Base-by-base conservation (phyloP, 768 basidiomycete genomes). In the Rhodocollybia butyracea region DNA sequence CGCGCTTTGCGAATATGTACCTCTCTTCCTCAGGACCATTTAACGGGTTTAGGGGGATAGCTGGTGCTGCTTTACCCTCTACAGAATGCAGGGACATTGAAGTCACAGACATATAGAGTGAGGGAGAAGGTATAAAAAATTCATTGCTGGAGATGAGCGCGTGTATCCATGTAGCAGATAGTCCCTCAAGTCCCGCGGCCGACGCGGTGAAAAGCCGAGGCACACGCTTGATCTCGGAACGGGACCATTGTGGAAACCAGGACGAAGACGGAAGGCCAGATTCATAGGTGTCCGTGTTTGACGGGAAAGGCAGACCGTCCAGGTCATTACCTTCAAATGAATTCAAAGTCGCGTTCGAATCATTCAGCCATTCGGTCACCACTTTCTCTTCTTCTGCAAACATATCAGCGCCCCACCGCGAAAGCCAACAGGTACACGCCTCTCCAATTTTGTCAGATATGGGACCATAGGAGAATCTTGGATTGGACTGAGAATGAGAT, bases 361-460 rank as follows among this genome's bases (percentile, higher is more conserved):
- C 58, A 21, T 40, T 29, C 38, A 46, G 34, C 38, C 26, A 22
- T 13, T 46, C 59, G 15, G 57, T 60, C 8, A 63, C 64, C 50
- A 65, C 55, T 39, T 68, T 70, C 60, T 84, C 79, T 63, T 92
- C 90, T 30, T 80, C 76, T 8, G 64, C 63, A n/a, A 96, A 76
- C 59, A 96, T 77, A 64, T 97, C 94, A 12, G 71, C 66, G 0
- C 86, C 91, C 94, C 94, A 98, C 41, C 91, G 77, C 1, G 86
- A 79, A 17, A 97, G 75, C 93, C 94, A 98, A 67, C 89, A 91
- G 2, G 82, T 81, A 61, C 88, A 87, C 0, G 91, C 88, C 69
- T 96, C 93, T 12, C 94, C 94, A 54, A 97, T 91, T 73, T 92
- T 95, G 70, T 93, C 84, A 0, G 89, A 89, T 10, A 94, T 77